Percentiles rank a stretch among this genome's conserved stretches.
phyloP scores from a whole-genome alignment of 208 protist genomes.

The Acanthamoeba culbertsoni region DNA sequence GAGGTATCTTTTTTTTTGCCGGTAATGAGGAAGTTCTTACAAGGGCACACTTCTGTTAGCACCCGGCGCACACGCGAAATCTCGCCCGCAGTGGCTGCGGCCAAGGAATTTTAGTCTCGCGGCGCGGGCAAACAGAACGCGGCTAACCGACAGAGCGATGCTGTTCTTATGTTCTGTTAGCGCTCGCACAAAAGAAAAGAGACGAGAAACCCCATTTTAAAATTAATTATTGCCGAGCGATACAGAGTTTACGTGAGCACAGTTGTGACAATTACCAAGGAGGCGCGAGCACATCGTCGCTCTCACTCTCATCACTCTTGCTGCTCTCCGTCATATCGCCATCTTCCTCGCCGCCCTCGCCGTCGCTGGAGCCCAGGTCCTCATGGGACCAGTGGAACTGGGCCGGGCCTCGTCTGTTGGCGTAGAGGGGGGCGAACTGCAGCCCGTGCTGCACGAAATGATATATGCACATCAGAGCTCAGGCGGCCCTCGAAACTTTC shows the following conservation, averaged over 20 bases:
- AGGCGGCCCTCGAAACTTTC: not conserved
- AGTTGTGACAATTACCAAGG: no score
- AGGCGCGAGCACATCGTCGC: no score
- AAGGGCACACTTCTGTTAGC: not conserved
- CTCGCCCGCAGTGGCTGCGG: not conserved
- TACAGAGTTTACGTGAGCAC: not conserved
- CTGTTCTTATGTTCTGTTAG: not conserved
- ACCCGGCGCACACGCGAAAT: not conserved
- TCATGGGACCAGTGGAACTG: not conserved
- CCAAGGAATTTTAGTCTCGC: not conserved
- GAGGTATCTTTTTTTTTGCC: no score
- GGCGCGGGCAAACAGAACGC: not conserved
- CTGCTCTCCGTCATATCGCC: no score
- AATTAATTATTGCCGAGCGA: not conserved
- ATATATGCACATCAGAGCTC: conserved; percentile 4
- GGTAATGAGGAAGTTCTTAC: not conserved
- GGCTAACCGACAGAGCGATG: not conserved
- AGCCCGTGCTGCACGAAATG: not conserved
- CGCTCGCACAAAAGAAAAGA: not conserved
- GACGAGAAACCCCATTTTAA: not conserved
- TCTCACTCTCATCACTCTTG: not conserved
- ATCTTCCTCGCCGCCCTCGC: not conserved
- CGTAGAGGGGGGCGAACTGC: not conserved
- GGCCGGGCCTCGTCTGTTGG: not conserved
- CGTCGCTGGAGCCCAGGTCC: not conserved